A percentile compares a stretch with the other conserved stretches of the same genome.
Evolutionary conservation across 768 basidiomycete genomes (phyloP).

Genomic region (Hygrocybe coccinea): DNA sequence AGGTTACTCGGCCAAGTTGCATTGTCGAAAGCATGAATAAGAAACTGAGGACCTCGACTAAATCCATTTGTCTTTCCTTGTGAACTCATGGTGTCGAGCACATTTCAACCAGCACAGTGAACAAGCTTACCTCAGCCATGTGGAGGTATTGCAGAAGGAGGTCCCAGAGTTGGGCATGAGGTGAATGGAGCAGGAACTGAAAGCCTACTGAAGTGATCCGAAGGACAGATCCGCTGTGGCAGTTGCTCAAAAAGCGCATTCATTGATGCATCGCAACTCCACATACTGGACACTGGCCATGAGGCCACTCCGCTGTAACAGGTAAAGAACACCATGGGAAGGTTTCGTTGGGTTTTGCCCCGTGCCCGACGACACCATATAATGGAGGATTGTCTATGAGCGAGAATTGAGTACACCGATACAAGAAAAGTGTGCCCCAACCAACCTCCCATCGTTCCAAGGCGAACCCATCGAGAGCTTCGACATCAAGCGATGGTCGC

Average conservation of each 20-base stretch:
- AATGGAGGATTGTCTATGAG: slow-evolving; percentile 86
- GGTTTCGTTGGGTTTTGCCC: slow-evolving; percentile 73
- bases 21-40: slow-evolving; percentile 96
- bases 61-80: slow-evolving; percentile 83
- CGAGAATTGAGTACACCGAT: neutral
- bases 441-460: slow-evolving; percentile 87
- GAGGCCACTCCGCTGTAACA: slow-evolving; percentile 78
- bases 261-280: neutral
- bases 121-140: slow-evolving; percentile 66
- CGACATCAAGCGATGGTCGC: slow-evolving; percentile 46
- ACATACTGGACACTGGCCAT: slow-evolving; percentile 72
- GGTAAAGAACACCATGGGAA: slow-evolving; percentile 75
- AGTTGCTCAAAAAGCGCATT: neutral
- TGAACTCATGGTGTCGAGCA: slow-evolving; percentile 16
- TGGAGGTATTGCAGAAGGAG: slow-evolving; percentile 85
- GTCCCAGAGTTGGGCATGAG: slow-evolving; percentile 94
- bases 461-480: slow-evolving; percentile 73
- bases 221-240: slow-evolving; percentile 47
- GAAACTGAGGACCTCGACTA: slow-evolving; percentile 90
- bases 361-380: slow-evolving; percentile 91
- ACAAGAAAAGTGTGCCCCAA: neutral
- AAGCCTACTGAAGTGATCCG: slow-evolving; percentile 94
- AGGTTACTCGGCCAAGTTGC: slow-evolving; percentile 80
- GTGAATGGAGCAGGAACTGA: slow-evolving; percentile 91
- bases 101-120: slow-evolving; percentile 9